These are phyloP conservation scores for Rhodotorula graminis DNA, from an alignment of 768 basidiomycete genomes.

Conservation along the genomic window DNA sequence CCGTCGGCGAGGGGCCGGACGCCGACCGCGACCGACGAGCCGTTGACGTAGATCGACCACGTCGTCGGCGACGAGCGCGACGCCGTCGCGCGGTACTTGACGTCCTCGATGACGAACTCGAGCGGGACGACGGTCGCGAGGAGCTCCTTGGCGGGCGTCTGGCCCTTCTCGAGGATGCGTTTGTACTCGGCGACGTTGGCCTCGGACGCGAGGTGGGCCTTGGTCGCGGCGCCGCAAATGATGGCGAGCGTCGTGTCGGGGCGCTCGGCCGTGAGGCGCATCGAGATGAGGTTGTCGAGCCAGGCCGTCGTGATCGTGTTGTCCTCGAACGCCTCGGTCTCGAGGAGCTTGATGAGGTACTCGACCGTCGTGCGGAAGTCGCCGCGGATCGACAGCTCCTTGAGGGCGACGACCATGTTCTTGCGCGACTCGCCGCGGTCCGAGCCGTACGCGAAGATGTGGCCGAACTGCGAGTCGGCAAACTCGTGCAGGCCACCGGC, in stretches of 20 bases:
- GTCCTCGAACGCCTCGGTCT: slow-evolving; percentile 90
- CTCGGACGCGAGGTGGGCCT: slow-evolving; percentile 84
- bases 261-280: slow-evolving; percentile 92
- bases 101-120: slow-evolving; percentile 87
- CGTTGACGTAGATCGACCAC: slow-evolving; percentile 96
- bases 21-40: slow-evolving; percentile 85
- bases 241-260: slow-evolving; percentile 90
- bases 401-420: slow-evolving; percentile 98
- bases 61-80: slow-evolving; percentile 78
- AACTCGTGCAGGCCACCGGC: slow-evolving; percentile 98
- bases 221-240: slow-evolving; percentile 91
- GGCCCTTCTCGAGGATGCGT: slow-evolving; percentile 92
- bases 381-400: slow-evolving; percentile 96
- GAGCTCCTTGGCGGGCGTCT: slow-evolving; percentile 88
- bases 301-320: slow-evolving; percentile 98
- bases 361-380: slow-evolving; percentile 99
- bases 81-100: slow-evolving; percentile 91
- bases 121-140: slow-evolving; percentile 71
- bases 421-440: slow-evolving; percentile 91
- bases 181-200: slow-evolving; percentile 90
- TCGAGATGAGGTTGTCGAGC: slow-evolving; percentile 95
- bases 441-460: slow-evolving; percentile 95
- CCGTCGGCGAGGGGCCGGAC: slow-evolving; percentile 90
- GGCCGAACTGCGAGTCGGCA: slow-evolving; percentile 98
- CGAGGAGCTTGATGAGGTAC: slow-evolving; percentile 95